phyloP scores from a whole-genome alignment of 2,329 filamentous ascomycete genomes.

The Beauveria bassiana region DNA sequence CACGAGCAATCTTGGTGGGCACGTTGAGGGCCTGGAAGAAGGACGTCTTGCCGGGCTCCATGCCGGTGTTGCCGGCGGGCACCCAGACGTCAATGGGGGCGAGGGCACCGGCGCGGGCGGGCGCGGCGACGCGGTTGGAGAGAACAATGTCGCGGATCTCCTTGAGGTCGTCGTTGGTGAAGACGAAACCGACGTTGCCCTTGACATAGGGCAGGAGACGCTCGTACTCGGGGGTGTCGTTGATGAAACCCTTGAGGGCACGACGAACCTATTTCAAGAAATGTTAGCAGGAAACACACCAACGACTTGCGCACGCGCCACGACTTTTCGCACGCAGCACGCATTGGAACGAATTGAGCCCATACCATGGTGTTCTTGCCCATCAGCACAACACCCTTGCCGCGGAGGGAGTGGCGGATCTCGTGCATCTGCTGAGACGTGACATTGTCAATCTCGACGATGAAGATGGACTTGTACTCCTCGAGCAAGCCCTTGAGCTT shows the following conservation, averaged over 20 bases:
- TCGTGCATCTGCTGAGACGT: constrained; percentile 99
- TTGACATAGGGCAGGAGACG: constrained; percentile 91
- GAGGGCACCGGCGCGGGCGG: constrained; percentile 94
- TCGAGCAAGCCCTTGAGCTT: constrained; percentile 98
- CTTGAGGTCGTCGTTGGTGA: constrained; percentile 97
- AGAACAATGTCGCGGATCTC: constrained; percentile 87
- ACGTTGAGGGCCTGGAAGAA: constrained; percentile 99
- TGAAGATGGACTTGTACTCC: constrained; percentile 96
- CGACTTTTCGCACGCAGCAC: constrained; percentile 13
- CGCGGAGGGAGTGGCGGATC: constrained; percentile 87
- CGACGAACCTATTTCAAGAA: constrained; percentile 63
- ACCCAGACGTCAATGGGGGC: constrained; percentile 91
- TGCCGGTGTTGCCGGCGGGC: constrained; percentile 98
- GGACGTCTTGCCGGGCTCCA: constrained; percentile 99
- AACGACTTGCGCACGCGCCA: too few relatives aligned
- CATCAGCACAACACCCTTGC: constrained; percentile 93
- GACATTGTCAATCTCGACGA: constrained; percentile 98
- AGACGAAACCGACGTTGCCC: constrained; percentile 99
- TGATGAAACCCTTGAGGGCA: constrained; percentile 90
- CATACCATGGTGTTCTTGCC: constrained; percentile 99
- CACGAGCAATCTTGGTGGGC: constrained; percentile 99
- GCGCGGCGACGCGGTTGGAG: constrained; percentile 93
- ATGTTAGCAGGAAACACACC: not conserved
- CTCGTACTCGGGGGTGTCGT: constrained; percentile 93
- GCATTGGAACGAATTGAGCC: constrained; percentile 21